These are phyloP conservation scores for Blastocystis sp. DNA, from an alignment of 352 stramenopile genomes.

Conservation along the genomic window DNA sequence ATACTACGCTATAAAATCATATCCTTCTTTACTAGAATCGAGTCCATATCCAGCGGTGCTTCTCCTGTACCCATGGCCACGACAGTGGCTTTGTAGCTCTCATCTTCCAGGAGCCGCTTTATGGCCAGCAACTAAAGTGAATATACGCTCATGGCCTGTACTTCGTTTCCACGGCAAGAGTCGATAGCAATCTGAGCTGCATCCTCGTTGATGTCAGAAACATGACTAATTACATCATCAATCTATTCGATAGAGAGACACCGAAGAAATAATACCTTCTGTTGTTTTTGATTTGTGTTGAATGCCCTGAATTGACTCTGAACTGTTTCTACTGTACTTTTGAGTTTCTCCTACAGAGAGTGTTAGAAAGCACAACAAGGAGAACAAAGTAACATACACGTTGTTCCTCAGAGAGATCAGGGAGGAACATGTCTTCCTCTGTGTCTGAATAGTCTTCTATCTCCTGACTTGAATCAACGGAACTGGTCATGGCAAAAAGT, in stretches of 20 bases:
- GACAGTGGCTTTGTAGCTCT: background rate
- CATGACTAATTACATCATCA: background rate
- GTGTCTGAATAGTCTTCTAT: background rate
- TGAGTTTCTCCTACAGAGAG: background rate
- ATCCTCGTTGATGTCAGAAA: background rate
- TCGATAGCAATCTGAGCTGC: conserved; percentile 26
- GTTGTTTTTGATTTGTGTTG: conserved; percentile 11
- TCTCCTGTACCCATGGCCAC: conserved; percentile 12
- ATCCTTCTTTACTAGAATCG: background rate
- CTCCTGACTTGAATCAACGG: background rate
- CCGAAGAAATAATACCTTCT: background rate
- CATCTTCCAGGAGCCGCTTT: conserved; percentile 30
- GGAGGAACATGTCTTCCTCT: background rate
- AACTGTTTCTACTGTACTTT: background rate
- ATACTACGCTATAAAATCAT: background rate
- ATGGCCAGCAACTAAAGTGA: conserved; percentile 18
- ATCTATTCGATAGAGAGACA: background rate
- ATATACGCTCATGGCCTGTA: background rate
- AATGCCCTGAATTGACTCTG: conserved; percentile 8
- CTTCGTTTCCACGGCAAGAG: conserved; percentile 37
- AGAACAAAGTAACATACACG: background rate
- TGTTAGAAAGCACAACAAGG: background rate
- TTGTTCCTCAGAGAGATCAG: conserved; percentile 22
- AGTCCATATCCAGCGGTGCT: background rate
- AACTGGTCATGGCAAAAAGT: background rate